These are phyloP conservation scores for Pythium phragmitis DNA, from an alignment of 352 stramenopile genomes.

Conservation along the genomic window DNA sequence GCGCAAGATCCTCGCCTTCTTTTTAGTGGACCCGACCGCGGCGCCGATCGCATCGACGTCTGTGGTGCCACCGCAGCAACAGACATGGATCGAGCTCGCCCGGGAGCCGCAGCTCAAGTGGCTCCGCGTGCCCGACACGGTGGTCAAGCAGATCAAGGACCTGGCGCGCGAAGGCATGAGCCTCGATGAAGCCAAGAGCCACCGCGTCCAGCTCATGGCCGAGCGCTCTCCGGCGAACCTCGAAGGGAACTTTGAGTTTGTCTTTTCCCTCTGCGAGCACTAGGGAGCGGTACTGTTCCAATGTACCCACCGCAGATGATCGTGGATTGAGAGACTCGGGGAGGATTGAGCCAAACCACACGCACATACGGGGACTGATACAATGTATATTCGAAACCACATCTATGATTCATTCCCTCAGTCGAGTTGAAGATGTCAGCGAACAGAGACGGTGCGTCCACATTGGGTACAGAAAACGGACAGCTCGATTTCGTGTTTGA, in stretches of 20 bases:
- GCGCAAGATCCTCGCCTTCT: constrained; percentile 35
- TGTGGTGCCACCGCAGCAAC: constrained; percentile 32
- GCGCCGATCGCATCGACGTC: constrained; percentile 31
- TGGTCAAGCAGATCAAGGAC: not conserved
- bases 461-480: too few relatives aligned
- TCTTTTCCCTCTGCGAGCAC: constrained; percentile 24
- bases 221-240: not conserved
- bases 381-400: too few relatives aligned
- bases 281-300: not conserved
- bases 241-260: constrained; percentile 6
- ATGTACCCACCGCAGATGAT: too few relatives aligned
- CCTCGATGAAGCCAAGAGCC: constrained; percentile 16
- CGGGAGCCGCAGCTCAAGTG: constrained; percentile 4
- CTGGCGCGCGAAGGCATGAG: constrained; percentile 16
- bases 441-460: too few relatives aligned
- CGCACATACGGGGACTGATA: too few relatives aligned
- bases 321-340: too few relatives aligned
- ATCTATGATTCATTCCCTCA: too few relatives aligned
- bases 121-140: not conserved
- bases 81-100: constrained; percentile 23
- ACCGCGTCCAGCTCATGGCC: constrained; percentile 17
- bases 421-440: too few relatives aligned
- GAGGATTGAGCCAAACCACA: too few relatives aligned
- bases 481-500: too few relatives aligned
- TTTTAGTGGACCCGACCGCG: constrained; percentile 28